phyloP scores from a whole-genome alignment of 495 filamentous ascomycete genomes.

The Thermothielavioides terrestris region DNA sequence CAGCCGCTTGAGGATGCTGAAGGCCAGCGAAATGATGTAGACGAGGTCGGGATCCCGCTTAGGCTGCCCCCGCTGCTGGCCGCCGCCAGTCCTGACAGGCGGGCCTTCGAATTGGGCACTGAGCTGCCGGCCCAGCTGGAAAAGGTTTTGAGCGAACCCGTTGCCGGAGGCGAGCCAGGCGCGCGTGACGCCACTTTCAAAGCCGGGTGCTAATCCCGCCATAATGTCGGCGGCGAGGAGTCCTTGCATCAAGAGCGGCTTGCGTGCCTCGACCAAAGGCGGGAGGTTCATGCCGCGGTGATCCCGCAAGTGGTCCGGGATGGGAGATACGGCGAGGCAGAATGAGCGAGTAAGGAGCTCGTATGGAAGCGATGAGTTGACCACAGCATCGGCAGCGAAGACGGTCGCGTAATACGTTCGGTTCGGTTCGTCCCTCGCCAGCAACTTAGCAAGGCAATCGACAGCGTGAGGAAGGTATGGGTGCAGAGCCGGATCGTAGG shows the following conservation, averaged over 20 bases:
- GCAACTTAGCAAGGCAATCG: slow-evolving; percentile 82
- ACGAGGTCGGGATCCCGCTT: slow-evolving; percentile 40
- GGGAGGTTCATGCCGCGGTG: slow-evolving; percentile 41
- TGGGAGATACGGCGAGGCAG: slow-evolving; percentile 72
- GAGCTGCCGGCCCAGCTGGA: slow-evolving; percentile 60
- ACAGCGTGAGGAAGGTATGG: slow-evolving; percentile 83
- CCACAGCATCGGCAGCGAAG: slow-evolving; percentile 60
- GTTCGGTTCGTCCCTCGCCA: slow-evolving; percentile 91
- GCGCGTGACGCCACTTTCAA: slow-evolving; percentile 62
- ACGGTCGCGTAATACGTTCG: slow-evolving; percentile 71
- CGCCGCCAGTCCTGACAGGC: slow-evolving; percentile 11
- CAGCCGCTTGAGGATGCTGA: slow-evolving; percentile 60
- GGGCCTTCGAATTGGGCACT: slow-evolving; percentile 48
- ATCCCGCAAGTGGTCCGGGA: slow-evolving; percentile 54
- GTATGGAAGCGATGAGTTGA: slow-evolving; percentile 45
- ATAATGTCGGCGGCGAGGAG: slow-evolving; percentile 87
- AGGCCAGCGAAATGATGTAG: slow-evolving; percentile 60
- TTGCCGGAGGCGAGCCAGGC: slow-evolving; percentile 79
- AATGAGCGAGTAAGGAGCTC: slow-evolving; percentile 86
- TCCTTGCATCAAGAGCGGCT: slow-evolving; percentile 81
- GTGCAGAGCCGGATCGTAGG: slow-evolving; percentile 72
- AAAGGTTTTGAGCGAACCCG: slow-evolving; percentile 72
- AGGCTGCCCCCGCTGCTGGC: slow-evolving; percentile 15
- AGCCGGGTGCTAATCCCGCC: slow-evolving; percentile 60
- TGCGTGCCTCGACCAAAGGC: slow-evolving; percentile 66